Base-by-base conservation (phyloP, 2,329 filamentous ascomycete species). In the Ciborinia camelliae region DNA sequence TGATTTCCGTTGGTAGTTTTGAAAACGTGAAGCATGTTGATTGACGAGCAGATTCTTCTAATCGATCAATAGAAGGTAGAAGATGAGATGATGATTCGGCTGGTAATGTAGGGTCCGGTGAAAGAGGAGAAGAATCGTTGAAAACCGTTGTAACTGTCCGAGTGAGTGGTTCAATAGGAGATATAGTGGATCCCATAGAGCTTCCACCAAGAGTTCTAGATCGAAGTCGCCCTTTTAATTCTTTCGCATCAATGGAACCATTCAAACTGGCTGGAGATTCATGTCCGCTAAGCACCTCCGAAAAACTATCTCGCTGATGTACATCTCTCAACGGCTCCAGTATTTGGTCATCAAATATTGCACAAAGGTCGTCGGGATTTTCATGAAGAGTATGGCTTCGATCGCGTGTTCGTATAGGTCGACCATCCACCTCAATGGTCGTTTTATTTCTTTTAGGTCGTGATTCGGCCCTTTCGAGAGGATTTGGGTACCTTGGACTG, bases 1-100 rank as follows among this genome's bases (percentile, higher is more conserved):
- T 54, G 8, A 78, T 77, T 66, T 81, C 79, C 15, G 73, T 77
- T 23, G 68, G 72, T 30, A 75, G 54, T n/a, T 61, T 41, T 20
- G 67, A 58, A 50, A 64, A 35, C 15, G 41, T 53, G 51, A 39
- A 47, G 26, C 62, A 62, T 12, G 68, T 65, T 18, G 67, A 68
- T 43, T 64, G 68, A 15, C 61, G 59, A 61, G 67, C 60, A 10
- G 67, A 26, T 50, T 66, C 63, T 62, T 70, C 68, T 14, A 67
- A 53, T 39, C 62, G 63, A 26, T 55, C 41, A 23, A 67, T 53
- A 28, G 65, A 60, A 15, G 65, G 61, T 28, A 65, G 10, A 12
- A 48, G 35, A 59, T 54, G 39, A 14, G 53, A 47, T 23, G 47
- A 28, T 18, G 30, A 54, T 39, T 66, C 62, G n/a, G 52, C 55